Evolutionary conservation across 306 rosid species (phyloP).

Genomic region (Ceratonia siliqua): DNA sequence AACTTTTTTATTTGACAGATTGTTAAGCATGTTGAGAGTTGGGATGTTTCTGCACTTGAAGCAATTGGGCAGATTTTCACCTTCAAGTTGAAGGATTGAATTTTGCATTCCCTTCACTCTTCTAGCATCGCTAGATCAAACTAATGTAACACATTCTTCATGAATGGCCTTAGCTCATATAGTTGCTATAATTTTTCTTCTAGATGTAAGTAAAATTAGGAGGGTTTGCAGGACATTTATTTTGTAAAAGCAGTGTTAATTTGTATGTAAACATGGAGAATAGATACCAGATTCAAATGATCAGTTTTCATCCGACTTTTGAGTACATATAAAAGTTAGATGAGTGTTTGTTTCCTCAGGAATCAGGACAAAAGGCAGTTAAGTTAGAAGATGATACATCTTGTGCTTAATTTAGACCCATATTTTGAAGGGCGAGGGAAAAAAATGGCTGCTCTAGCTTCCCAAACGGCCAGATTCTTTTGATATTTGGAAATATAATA

Average conservation of each 20-base stretch:
- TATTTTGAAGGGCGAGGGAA: neutral
- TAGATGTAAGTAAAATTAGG: neutral
- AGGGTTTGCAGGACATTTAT: neutral
- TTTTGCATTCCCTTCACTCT: constrained; percentile 10
- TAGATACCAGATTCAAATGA: neutral
- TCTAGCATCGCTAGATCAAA: neutral
- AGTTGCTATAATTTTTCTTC: neutral
- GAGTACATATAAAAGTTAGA: too few species aligned
- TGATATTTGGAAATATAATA: too few species aligned
- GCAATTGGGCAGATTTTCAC: constrained; percentile 81
- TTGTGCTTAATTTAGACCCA: neutral
- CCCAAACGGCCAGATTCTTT: too few species aligned
- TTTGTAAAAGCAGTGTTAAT: neutral
- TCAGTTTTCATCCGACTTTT: too few species aligned
- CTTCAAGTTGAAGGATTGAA: constrained; percentile 39
- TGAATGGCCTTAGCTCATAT: neutral
- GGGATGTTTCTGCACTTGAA: constrained; percentile 84
- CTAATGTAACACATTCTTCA: neutral
- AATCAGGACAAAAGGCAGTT: neutral
- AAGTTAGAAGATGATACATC: neutral
- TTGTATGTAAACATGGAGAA: neutral
- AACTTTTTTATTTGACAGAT: constrained; percentile 52
- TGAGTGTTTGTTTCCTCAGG: neutral
- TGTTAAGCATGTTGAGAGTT: constrained; percentile 82
- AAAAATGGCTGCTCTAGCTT: too few species aligned